Conservation (phyloP, 1,139 yeast genomes). For the Yamadazyma triangularis region DNA sequence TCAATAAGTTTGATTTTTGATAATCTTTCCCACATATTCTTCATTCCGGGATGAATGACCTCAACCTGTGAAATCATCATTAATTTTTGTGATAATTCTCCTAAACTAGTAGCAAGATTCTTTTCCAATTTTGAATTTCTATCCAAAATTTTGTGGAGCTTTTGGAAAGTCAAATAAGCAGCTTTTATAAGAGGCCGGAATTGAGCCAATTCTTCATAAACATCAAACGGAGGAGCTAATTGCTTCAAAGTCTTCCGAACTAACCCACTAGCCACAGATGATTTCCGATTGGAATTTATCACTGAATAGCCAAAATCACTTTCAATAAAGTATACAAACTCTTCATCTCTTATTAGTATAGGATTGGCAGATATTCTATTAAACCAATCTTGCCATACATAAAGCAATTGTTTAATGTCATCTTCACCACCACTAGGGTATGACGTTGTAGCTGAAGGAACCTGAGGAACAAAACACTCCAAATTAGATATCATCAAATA, state of each 20-base stretch:
- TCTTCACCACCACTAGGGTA: slow-evolving; percentile 85
- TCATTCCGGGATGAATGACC: slow-evolving; percentile 59
- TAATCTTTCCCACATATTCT: slow-evolving; percentile 76
- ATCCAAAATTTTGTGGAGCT: slow-evolving; percentile 53
- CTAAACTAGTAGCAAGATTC: slow-evolving; percentile 51
- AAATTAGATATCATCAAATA: slow-evolving; percentile 77
- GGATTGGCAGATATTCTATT: slow-evolving; percentile 72
- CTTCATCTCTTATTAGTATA: slow-evolving; percentile 78
- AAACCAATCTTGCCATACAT: slow-evolving; percentile 82
- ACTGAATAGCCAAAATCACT: slow-evolving; percentile 82
- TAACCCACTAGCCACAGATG: slow-evolving; percentile 74
- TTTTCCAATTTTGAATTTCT: slow-evolving; percentile 52
- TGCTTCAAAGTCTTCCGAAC: slow-evolving; percentile 88
- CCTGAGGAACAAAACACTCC: slow-evolving; percentile 89
- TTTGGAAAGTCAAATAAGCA: slow-evolving; percentile 59
- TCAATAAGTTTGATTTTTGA: slow-evolving; percentile 64
- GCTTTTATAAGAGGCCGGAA: slow-evolving; percentile 84
- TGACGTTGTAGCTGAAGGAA: slow-evolving; percentile 71
- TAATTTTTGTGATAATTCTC: slow-evolving; percentile 63
- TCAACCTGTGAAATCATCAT: slow-evolving; percentile 48
- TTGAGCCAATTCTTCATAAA: slow-evolving; percentile 70
- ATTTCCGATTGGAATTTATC: slow-evolving; percentile 49
- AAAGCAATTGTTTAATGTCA: slow-evolving; percentile 55
- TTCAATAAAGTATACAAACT: slow-evolving; percentile 81
- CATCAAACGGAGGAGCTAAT: slow-evolving; percentile 87